Evolutionary conservation across 179 eudicot species (phyloP), one percentile per base, ranked within the genome.

Genomic region (Amaranthus tricolor): DNA sequence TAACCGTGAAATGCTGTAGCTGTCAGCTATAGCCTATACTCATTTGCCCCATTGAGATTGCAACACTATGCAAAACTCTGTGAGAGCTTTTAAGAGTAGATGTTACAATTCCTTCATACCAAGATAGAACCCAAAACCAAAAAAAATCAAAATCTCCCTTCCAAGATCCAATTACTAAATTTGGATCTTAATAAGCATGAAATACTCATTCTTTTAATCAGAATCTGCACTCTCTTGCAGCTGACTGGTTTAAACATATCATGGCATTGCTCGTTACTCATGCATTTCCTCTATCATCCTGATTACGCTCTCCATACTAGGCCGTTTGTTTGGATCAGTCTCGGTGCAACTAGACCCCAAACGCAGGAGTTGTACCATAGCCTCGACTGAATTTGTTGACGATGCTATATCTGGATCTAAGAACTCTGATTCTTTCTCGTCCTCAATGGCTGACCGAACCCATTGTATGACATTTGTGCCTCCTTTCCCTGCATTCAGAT

Each of bases 391-490:
- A 58, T 72, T 67, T 11, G 67, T 52, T 6, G 74, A 54, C 9
- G 79, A 63, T 43, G 86, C 76, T 58, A 93, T 87, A 78, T 88
- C 90, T 0, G 94, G 96, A 77, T 93, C 98, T 16, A 91, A 65
- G 71, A 86, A 79, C 40, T 85, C 89, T 2, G 65, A 71, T 61
- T 79, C 90, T 58, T 86, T 81, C 24, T 81, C 70, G 67, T 86
- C 94, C 4, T 76, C 63, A 31, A 86, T 64, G 12, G 87, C 88
- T 40, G 92, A 74, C 10, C 62, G 58, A 12, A 79, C 91, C 96
- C 96, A 93, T 52, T 86, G 88, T 13, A 88, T 84, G 10, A 93
- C 86, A 70, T 93, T 92, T 0, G 96, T 89, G 9, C 96, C 98
- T n/a, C 93, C 92, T 74, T 89, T 89, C 56, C 85, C 88, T 19